Conservation (phyloP, 2,329 filamentous ascomycete species). For the Whalleya microplaca region DNA sequence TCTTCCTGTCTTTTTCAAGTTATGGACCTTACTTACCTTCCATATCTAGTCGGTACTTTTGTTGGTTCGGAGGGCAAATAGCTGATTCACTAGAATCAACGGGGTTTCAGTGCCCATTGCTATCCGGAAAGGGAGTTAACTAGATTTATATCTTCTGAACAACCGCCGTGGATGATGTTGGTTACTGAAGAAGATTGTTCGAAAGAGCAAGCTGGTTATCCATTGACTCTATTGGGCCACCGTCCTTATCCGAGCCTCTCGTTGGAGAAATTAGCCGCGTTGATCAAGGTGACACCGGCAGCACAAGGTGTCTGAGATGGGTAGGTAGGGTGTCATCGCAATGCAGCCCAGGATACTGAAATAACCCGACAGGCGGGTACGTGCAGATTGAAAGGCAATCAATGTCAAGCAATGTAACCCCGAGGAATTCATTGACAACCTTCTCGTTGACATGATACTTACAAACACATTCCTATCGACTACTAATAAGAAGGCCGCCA, state of each 20-base stretch:
- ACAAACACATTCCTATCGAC: neutral
- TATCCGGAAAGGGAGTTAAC: too few species aligned
- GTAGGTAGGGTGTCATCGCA: neutral
- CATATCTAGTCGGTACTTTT: too few species aligned
- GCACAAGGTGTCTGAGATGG: neutral
- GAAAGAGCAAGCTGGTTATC: too few species aligned
- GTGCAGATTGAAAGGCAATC: neutral
- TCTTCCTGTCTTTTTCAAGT: too few species aligned
- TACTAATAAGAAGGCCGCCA: neutral
- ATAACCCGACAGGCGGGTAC: neutral
- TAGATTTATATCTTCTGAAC: too few species aligned
- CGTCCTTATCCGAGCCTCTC: neutral
- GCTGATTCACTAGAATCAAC: too few species aligned
- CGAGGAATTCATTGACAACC: neutral
- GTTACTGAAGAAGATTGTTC: neutral
- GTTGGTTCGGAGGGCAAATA: too few species aligned
- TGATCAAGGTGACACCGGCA: neutral
- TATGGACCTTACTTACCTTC: too few species aligned
- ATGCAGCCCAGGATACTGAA: neutral
- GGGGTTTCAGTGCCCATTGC: too few species aligned
- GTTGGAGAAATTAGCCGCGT: neutral
- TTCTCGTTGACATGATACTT: neutral
- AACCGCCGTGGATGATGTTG: neutral
- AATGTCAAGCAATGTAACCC: neutral
- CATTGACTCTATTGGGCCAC: neutral